A percentile compares a stretch with the other conserved stretches of the same genome.
Evolutionary conservation across 805 yeast genomes (phyloP).

Genomic region (Kodamaea kakaduensis): DNA sequence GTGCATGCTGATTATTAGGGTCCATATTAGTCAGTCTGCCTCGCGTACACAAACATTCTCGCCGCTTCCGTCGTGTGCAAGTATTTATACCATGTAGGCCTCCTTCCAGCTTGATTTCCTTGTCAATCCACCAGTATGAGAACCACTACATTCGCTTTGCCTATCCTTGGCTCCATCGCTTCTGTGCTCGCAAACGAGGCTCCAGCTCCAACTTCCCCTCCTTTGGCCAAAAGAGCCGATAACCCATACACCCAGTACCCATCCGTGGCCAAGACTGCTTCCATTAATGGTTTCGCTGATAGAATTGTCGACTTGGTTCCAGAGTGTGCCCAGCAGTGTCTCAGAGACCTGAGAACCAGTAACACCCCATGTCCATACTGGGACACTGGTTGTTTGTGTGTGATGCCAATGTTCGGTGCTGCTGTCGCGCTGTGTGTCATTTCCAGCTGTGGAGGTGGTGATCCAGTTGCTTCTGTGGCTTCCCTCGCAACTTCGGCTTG

Average conservation of each 20-base stretch:
- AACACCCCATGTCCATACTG: slow-evolving; percentile 43
- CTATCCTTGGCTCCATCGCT: slow-evolving; percentile 2
- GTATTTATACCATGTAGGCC: no score
- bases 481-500: slow-evolving; percentile 30
- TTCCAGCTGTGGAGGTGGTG: slow-evolving; percentile 23
- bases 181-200: slow-evolving; percentile 4
- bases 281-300: slow-evolving; percentile 42
- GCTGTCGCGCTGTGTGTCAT: slow-evolving; percentile 32
- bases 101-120: no score
- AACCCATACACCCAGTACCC: slow-evolving; percentile 30
- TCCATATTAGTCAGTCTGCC: no score
- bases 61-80: no score
- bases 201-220: slow-evolving; percentile 2
- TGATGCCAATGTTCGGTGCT: slow-evolving; percentile 32
- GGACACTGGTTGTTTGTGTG: slow-evolving; percentile 45
- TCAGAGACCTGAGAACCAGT: slow-evolving; percentile 21
- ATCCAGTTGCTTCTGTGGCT: slow-evolving; percentile 25
- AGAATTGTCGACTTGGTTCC: slow-evolving; percentile 29
- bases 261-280: slow-evolving; percentile 30
- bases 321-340: slow-evolving; percentile 35
- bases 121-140: no score
- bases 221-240: slow-evolving; percentile 1
- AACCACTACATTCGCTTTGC: slow-evolving; percentile 1
- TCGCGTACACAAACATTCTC: no score
- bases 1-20: no score